These are phyloP conservation scores for Verbascum thapsus DNA, from an alignment of 257 asterid species.

Conservation along the genomic window DNA sequence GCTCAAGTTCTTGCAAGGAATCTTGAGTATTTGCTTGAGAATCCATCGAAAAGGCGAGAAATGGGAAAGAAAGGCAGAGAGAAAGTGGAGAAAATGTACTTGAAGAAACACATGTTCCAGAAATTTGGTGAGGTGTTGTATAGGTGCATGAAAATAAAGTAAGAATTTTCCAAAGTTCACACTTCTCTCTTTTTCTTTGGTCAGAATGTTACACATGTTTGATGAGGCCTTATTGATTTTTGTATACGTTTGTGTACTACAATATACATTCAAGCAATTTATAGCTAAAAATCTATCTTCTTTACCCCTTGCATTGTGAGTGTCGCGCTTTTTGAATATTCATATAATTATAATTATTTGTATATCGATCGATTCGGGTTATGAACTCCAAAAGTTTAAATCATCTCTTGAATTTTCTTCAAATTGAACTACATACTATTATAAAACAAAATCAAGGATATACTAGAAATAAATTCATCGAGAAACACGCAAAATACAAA, in stretches of 20 bases:
- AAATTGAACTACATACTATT: no score
- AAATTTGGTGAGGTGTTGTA: slow-evolving; percentile 88
- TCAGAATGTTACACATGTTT: slow-evolving; percentile 24
- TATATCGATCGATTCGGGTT: no score
- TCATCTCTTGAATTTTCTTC: no score
- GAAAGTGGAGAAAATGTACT: slow-evolving; percentile 79
- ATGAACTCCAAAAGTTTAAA: no score
- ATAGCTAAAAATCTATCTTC: no score
- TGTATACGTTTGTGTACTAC: neutral
- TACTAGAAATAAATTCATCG: no score
- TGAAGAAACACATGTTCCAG: slow-evolving; percentile 89
- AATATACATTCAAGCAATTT: no score
- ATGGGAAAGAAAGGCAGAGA: slow-evolving; percentile 82
- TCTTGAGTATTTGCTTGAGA: slow-evolving; percentile 59
- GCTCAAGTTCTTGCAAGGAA: slow-evolving; percentile 62
- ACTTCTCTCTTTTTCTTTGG: slow-evolving; percentile 30
- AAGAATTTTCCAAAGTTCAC: slow-evolving; percentile 22
- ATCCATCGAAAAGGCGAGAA: slow-evolving; percentile 62
- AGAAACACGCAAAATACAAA: no score
- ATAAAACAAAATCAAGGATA: no score
- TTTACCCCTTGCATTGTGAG: no score
- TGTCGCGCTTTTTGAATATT: no score
- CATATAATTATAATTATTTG: no score
- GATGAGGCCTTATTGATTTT: slow-evolving; percentile 8
- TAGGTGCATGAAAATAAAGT: slow-evolving; percentile 83